phyloP scores from a whole-genome alignment of 495 filamentous ascomycete species.

The Penicillium turbatum region DNA sequence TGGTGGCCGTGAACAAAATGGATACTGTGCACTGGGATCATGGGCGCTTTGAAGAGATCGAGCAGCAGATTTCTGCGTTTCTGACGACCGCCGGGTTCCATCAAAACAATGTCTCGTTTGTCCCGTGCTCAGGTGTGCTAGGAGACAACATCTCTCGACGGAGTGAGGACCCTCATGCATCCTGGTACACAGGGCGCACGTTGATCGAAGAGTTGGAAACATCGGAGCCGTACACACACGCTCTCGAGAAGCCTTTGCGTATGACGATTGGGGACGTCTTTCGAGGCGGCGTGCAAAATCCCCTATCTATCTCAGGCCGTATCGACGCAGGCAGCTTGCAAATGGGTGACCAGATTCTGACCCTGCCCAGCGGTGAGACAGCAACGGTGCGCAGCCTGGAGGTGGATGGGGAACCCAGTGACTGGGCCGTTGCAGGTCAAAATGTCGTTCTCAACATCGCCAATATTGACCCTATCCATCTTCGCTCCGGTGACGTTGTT shows the following conservation, averaged over 20 bases:
- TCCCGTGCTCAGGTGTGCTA: slow-evolving; percentile 82
- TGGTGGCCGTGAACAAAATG: slow-evolving; percentile 94
- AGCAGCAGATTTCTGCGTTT: slow-evolving; percentile 77
- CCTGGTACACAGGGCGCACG: slow-evolving; percentile 78
- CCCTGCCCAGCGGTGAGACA: slow-evolving; percentile 75
- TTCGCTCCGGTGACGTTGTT: slow-evolving; percentile 79
- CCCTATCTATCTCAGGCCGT: slow-evolving; percentile 77
- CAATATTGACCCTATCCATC: slow-evolving; percentile 79
- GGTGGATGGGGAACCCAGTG: slow-evolving; percentile 62
- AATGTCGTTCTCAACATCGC: slow-evolving; percentile 77
- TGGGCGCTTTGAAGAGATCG: slow-evolving; percentile 78
- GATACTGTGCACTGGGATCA: slow-evolving; percentile 78
- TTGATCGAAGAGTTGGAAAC: slow-evolving; percentile 79
- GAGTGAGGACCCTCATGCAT: slow-evolving; percentile 49
- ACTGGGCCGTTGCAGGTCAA: slow-evolving; percentile 96
- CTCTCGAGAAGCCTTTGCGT: slow-evolving; percentile 73
- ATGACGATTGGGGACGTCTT: slow-evolving; percentile 83
- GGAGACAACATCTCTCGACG: slow-evolving; percentile 78
- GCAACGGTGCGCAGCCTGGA: slow-evolving; percentile 74
- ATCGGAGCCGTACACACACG: slow-evolving; percentile 65
- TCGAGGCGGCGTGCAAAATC: slow-evolving; percentile 67
- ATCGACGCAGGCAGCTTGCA: slow-evolving; percentile 82
- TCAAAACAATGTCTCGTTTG: slow-evolving; percentile 70
- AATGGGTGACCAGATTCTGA: slow-evolving; percentile 71
- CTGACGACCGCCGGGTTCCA: slow-evolving; percentile 76